Conservation (phyloP, 495 filamentous ascomycete species). For the Daldinia decipiens region DNA sequence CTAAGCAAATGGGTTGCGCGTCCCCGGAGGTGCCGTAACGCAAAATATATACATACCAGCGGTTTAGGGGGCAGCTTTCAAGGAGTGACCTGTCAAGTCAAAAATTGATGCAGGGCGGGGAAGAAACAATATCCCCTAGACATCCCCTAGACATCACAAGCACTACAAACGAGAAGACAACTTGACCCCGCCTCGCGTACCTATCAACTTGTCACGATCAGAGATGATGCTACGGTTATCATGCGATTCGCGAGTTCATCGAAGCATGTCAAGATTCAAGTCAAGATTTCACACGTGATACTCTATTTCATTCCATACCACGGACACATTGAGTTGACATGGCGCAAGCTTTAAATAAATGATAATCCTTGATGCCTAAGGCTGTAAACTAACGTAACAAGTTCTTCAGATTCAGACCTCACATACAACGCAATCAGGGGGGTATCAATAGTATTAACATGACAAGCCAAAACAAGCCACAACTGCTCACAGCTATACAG, state of each 20-base stretch:
- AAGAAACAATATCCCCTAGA: constrained; percentile 5
- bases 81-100: constrained; percentile 28
- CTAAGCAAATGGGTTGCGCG: constrained; percentile 26
- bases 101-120: constrained; percentile 23
- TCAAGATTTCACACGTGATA: constrained; percentile 22
- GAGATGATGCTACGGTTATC: constrained; percentile 29
- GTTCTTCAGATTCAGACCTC: constrained; percentile 5
- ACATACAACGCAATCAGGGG: constrained; percentile 18
- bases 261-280: constrained; percentile 14
- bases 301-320: constrained; percentile 6
- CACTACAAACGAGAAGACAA: constrained; percentile 12
- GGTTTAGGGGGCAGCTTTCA: constrained; percentile 4
- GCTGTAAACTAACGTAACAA: constrained; percentile 25
- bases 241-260: constrained; percentile 23
- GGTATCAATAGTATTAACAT: constrained; percentile 37
- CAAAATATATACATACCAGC: constrained; percentile 11
- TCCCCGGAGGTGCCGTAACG: constrained; percentile 15
- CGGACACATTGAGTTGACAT: constrained; percentile 6
- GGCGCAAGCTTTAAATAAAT: constrained; percentile 6
- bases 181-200: constrained; percentile 14
- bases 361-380: constrained; percentile 34
- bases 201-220: constrained; percentile 24
- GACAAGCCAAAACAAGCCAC: constrained; percentile 14
- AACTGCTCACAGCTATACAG: constrained; percentile 7
- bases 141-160: background rate